Evolutionary conservation across 2,329 filamentous ascomycete genomes (phyloP), one percentile per base, ranked within the genome.

Genomic region (Talaromyces sp.): DNA sequence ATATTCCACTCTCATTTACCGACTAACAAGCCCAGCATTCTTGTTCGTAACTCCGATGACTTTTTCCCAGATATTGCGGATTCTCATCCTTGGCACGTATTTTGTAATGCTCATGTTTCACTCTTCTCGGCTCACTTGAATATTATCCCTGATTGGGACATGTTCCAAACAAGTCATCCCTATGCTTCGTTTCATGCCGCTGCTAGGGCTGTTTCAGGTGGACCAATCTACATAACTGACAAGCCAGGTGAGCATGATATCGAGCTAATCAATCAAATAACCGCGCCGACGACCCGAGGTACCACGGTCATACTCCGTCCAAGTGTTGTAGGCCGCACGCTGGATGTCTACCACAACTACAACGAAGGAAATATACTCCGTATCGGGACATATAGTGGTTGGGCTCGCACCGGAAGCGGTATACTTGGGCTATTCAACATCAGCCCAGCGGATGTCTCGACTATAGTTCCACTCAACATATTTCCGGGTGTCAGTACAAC

Each of bases 141-240:
- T 70, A 86, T 92, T 0, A 79, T 98, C 0, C 94, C 95, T 0
- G 93, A 97, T 76, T 90, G 88, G 88, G 88, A 90, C 72, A 90
- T 90, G 88, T 90, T 90, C 72, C 88, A 90, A 71, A 89, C 88
- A 1, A 82, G 80, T 22, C 87, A 89, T 69, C 79, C 83, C 1
- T 96, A 91, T 75, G 90, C 90, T 0, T 86, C 85, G 0, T 96
- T 95, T 74, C 95, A 99, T 71, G 95, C 92, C 4, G 94, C 95
- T 1, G 93, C 93, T 1, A 86, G 95, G 56, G 96, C 92, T 75
- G 83, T 99, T 10, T 93, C 90, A 57, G 95, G 95, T 9, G 95
- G 95, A 0, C 95, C 94, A 0, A 90, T 99, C 47, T 97, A 96
- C 72, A 93, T 99, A 74, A 98, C 94, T 0, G 95, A 99, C 76